Base-by-base conservation (phyloP, 441 rosid genomes). In the Pelargonium cotyledonis region DNA sequence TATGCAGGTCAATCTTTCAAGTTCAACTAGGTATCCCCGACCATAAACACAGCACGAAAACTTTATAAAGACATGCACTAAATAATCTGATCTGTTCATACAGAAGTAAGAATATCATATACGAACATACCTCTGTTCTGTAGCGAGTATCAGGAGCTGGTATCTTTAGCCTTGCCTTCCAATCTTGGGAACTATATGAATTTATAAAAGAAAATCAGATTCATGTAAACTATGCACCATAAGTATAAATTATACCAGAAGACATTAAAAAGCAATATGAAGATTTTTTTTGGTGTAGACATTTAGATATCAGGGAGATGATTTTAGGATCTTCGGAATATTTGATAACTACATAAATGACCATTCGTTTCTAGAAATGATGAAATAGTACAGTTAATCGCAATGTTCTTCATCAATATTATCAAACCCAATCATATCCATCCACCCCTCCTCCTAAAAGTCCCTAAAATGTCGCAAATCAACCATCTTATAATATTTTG, bases 71-170 rank as follows among this genome's bases (percentile, higher is more conserved):
- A 15, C 18, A 57, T 57, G 41, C 62, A 57, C 21, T 18, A 57
- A 3, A 18, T 23, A 57, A 57, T 57, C 62, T 57, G 11, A 16
- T 57, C 23, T 57, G 62, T 6, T 57, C 11, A 16, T 18, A 11
- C 9, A 57, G 21, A 21, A 21, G 26, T 57, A 57, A 57, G 62
- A 57, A 9, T 11, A 23, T 14, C 16, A 69, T 40, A 19, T 8
- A 31, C 6, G 40, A 23, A 29, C 76, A 31, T 83, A 81, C 98
- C 93, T 91, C 92, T 29, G 98, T 95, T 77, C 7, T 85, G 73
- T 83, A 89, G 46, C 99, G 93, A 0, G 97, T 84, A 79, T 95
- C 98, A n/a, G 95, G 72, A 40, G 95, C 85, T 16, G 99, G 98
- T 3, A 90, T 70, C 72, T 80, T 90, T 67, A 95, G 77, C 70